Base-by-base conservation (phyloP, 768 basidiomycete species). In the Suillus lakei region DNA sequence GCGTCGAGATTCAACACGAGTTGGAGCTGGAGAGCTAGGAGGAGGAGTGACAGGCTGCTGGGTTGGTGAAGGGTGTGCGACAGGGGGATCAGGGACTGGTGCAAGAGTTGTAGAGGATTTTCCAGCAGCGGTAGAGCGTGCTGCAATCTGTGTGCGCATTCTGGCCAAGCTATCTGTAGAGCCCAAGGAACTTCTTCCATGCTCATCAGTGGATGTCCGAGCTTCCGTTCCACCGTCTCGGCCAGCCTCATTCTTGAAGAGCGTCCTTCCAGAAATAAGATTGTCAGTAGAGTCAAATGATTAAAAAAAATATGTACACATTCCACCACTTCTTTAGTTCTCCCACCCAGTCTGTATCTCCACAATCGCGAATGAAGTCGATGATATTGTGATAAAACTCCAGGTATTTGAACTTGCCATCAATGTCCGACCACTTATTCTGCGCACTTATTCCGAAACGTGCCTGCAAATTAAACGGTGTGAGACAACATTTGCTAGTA, bases 401-500 rank as follows among this genome's bases (percentile, higher is more conserved):
- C 8, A 39, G 15, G 2, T 68, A 65, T 15, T 55, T 68, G 46
- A 69, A 69, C 1, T 0, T 1, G 30, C 61, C 15, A 7, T 69
- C 62, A 10, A 44, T 63, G 34, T 69, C 60, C 1, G 34, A 3
- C 69, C 69, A 69, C 10, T 23, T 12, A 1, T 15, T 41, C 26
- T 62, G 41, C 4, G 62, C 26, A 48, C 62, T 68, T 34, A 69
- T 68, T 8, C 18, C 53, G 21, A 61, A 61, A 15, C 23, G 48
- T 30, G 64, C 69, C 69, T 68, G 38, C 38, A 28, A 21, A 12
- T 28, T 28, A 0, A 8, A 9, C 28, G 12, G 3, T 18, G 55
- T 13, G 0, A 54, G 26, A 1, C 1, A 28, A 26, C 4, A 53
- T 39, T 0, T 4, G 51, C n/a, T 46, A 6, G 10, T 30, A 0